phyloP scores from a whole-genome alignment of 768 basidiomycete genomes.

The Strobilomyces confusus region DNA sequence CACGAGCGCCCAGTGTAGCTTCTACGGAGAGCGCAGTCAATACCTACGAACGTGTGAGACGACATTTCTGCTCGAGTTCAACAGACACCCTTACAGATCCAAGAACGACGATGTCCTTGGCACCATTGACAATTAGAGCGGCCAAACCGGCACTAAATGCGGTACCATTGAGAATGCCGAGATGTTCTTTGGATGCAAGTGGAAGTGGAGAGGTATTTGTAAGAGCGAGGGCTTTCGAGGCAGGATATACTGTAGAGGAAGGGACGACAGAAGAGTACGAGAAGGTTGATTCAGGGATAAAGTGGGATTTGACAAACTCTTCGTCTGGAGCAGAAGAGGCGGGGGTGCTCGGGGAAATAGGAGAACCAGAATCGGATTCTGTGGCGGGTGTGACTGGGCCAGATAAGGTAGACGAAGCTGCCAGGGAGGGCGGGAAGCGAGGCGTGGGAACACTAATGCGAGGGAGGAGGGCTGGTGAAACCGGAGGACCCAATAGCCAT shows the following conservation, averaged over 20 bases:
- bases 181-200: slow-evolving; percentile 72
- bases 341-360: slow-evolving; percentile 42
- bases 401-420: slow-evolving; percentile 9
- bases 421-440: slow-evolving; percentile 3
- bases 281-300: neutral
- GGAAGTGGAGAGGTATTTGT: slow-evolving; percentile 63
- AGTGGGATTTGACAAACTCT: slow-evolving; percentile 12
- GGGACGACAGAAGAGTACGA: neutral
- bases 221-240: slow-evolving; percentile 50
- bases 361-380: slow-evolving; percentile 36
- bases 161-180: slow-evolving; percentile 82
- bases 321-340: slow-evolving; percentile 26
- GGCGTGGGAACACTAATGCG: slow-evolving; percentile 16
- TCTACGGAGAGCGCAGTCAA: slow-evolving; percentile 84
- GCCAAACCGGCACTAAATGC: slow-evolving; percentile 82
- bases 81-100: slow-evolving; percentile 31
- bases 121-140: slow-evolving; percentile 67
- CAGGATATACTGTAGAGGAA: slow-evolving; percentile 12
- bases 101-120: slow-evolving; percentile 61
- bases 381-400: slow-evolving; percentile 17
- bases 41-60: slow-evolving; percentile 38
- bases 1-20: slow-evolving; percentile 70
- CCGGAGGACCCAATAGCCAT: slow-evolving; percentile 41
- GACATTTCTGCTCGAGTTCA: no score
- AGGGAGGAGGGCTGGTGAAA: slow-evolving; percentile 2